phyloP scores from a whole-genome alignment of 331 rosid genomes.

The Ulmus americana region DNA sequence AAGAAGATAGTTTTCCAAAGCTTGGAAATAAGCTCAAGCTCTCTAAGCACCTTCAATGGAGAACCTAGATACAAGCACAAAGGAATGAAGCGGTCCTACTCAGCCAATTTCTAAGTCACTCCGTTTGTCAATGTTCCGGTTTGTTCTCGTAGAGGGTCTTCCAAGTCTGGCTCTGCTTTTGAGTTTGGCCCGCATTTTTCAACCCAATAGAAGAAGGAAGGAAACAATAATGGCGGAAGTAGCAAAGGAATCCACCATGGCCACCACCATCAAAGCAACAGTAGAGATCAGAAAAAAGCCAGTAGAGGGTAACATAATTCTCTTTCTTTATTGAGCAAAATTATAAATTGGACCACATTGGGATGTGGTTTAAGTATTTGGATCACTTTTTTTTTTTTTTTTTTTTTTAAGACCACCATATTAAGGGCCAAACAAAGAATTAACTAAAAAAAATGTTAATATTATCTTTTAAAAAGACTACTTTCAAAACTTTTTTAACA shows the following conservation, averaged over 20 bases:
- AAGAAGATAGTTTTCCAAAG: conserved; percentile 90
- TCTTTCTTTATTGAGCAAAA: too few species aligned
- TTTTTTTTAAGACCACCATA: too few species aligned
- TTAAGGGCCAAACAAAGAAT: too few species aligned
- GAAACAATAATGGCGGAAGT: conserved; percentile 10
- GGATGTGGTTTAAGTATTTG: too few species aligned
- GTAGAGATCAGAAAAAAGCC: too few species aligned
- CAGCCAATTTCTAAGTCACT: conserved; percentile 76
- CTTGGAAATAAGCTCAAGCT: conserved; percentile 86
- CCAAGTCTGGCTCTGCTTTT: conserved; percentile 69
- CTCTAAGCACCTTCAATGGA: conserved; percentile 88
- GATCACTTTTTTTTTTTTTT: too few species aligned
- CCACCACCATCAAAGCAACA: conserved; percentile 12
- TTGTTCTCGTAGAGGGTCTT: conserved; percentile 66
- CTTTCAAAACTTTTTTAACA: too few species aligned
- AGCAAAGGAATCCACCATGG: conserved; percentile 21
- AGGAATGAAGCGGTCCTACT: conserved; percentile 88
- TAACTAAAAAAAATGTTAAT: too few species aligned
- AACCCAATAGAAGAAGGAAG: conserved; percentile 65
- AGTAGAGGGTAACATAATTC: too few species aligned
- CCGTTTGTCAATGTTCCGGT: conserved; percentile 94
- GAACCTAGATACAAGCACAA: conserved; percentile 73
- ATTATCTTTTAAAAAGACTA: too few species aligned
- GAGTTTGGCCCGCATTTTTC: conserved; percentile 82
- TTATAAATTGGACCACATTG: too few species aligned